These are phyloP conservation scores for Leccinum imitatum DNA, from an alignment of 768 basidiomycete genomes.

Conservation along the genomic window DNA sequence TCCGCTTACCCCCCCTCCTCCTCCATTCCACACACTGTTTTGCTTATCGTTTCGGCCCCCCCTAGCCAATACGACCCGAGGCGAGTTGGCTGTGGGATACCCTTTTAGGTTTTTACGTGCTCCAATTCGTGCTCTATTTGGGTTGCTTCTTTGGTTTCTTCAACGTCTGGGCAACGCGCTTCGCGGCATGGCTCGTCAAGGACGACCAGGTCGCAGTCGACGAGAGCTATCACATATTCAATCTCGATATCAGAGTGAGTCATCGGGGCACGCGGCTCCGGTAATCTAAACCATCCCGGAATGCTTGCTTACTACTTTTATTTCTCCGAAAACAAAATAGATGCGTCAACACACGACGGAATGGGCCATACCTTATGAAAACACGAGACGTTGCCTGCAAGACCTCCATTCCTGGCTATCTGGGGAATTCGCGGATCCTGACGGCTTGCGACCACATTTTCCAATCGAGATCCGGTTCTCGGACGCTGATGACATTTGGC, in stretches of 20 bases:
- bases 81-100: slow-evolving; percentile 67
- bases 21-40: slow-evolving; percentile 6
- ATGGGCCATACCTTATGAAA: slow-evolving; percentile 82
- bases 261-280: background rate
- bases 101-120: slow-evolving; percentile 74
- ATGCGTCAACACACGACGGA: slow-evolving; percentile 94
- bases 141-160: slow-evolving; percentile 62
- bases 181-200: slow-evolving; percentile 68
- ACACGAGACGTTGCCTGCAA: slow-evolving; percentile 63
- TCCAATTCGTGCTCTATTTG: slow-evolving; percentile 82
- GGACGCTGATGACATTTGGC: slow-evolving; percentile 87
- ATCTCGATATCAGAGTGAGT: slow-evolving; percentile 88
- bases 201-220: slow-evolving; percentile 61
- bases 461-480: slow-evolving; percentile 92
- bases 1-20: slow-evolving; percentile 4
- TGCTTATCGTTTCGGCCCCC: slow-evolving; percentile 4
- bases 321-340: slow-evolving; percentile 25
- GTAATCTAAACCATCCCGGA: slow-evolving; percentile 9
- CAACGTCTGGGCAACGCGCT: slow-evolving; percentile 61
- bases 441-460: slow-evolving; percentile 86
- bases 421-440: slow-evolving; percentile 59
- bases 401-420: slow-evolving; percentile 74
- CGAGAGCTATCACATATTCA: slow-evolving; percentile 82
- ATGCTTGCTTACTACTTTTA: background rate
- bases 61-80: slow-evolving; percentile 51